Base-by-base conservation (phyloP, 495 filamentous ascomycete genomes). In the Hypoxylon fuscum region DNA sequence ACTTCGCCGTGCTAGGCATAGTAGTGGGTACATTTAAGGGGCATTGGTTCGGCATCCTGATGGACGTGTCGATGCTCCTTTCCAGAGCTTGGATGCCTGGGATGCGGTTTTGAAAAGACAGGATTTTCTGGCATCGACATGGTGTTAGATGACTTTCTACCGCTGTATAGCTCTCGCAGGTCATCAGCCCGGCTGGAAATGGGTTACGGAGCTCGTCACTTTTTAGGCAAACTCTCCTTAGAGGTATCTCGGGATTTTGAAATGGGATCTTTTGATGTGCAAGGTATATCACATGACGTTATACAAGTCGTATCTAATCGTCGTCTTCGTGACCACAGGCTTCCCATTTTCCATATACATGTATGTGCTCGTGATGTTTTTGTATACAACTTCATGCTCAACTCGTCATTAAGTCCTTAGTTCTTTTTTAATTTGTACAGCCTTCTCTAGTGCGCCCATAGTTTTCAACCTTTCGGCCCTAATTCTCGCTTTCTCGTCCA, bases 401-500 rank as follows among this genome's bases (percentile, higher is more conserved):
- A 21, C 32, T 27, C 8, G 25, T 27, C 8, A 8, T 27, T 27
- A 20, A 18, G 18, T 8, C 2, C 35, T 5, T 40, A 40, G 37
- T 17, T 18, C 37, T 18, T 40, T 7, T 40, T 40, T 40, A 40
- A 17, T 7, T 15, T 23, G n/a, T n/a, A 64, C 50, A 35, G n/a
- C 29, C 21, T 48, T 56, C 21, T 63, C 54, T 9, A 63, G 31
- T 18, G 59, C 51, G 12, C 49, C 62, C 44, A 57, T 61, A 10
- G 52, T 62, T 42, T 68, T 62, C 18, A 72, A 7, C 25, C 46
- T 62, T 22, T 70, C 60, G 20, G 69, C 67, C 8, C 61, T 60
- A 5, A 54, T 14, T 15, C 69, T 66, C 32, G 69, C 67, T 21
- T 64, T 68, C 25, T 57, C 53, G 25, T 65, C 69, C 64, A 64